Evolutionary conservation across 306 rosid species (phyloP), one percentile per base, ranked within the genome.

Genomic region (Senna siamea): DNA sequence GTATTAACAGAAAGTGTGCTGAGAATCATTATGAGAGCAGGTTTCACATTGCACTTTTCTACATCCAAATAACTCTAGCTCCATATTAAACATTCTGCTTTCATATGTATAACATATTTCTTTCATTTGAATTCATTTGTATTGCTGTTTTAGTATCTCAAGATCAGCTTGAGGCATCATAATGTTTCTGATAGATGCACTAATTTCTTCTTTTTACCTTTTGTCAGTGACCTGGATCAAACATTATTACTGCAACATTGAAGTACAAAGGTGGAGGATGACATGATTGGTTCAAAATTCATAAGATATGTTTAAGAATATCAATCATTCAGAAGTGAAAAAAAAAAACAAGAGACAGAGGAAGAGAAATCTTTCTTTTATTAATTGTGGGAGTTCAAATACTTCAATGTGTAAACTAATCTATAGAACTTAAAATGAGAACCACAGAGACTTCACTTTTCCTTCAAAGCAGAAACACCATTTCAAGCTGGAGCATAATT

Each of bases 1-100:
- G 80, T 12, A 65, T 60, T 55, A 69, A n/a, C 52, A 8, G 56
- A 72, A 44, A 67, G 35, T 38, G 17, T 2, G 18, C 7, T 57
- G 28, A 69, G 46, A 58, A 26, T 26, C 30, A 26, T 26, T 26
- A 26, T 26, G 2, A 26, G 30, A 26, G 30, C 30, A 26, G 30
- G 3, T 26, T 26, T 26, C 55, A n/a, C 66, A n/a, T 44, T n/a
- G 3, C 5, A 60, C 46, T 34, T 58, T 9, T n/a, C 66, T 53
- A 11, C 65, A 69, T 28, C 23, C 40, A 1, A 13, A 20, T 7
- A 3, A 15, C 12, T 22, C 51, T 41, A 64, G 32, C 53, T 65
- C 10, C 48, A 34, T 7, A 13, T 58, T n/a, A 30, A 68, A n/a
- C 56, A 26, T 17, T 37, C 7, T 22, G 64, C 56, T 64, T 63